These are phyloP conservation scores for Echria macrotheca DNA, from an alignment of 495 filamentous ascomycete genomes.

Conservation along the genomic window DNA sequence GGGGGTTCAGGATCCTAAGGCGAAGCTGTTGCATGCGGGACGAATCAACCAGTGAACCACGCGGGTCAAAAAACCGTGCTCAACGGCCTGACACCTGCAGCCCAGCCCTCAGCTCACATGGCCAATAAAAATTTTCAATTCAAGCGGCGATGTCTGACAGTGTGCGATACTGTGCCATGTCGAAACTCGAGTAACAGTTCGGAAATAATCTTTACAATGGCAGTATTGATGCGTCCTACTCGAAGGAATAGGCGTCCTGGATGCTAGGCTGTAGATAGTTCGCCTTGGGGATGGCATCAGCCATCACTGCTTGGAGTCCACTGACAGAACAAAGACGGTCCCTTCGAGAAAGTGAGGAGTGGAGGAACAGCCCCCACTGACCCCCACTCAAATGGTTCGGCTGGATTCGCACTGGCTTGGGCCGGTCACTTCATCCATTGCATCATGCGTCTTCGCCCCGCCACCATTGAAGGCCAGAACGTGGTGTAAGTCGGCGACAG, in stretches of 20 bases:
- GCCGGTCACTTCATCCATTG: slow-evolving; percentile 16
- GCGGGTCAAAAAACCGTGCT: slow-evolving; percentile 7
- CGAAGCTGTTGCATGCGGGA: slow-evolving; percentile 13
- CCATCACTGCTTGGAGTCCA: too few species aligned
- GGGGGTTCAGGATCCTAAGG: not conserved
- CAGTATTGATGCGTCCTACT: too few species aligned
- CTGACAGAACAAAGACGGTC: too few species aligned
- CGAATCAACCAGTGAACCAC: slow-evolving; percentile 13
- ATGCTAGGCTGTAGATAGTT: too few species aligned
- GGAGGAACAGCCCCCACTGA: too few species aligned
- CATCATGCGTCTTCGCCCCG: slow-evolving; percentile 19
- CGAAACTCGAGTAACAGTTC: too few species aligned
- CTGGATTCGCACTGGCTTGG: slow-evolving; percentile 23
- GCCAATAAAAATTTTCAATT: slow-evolving; percentile 19
- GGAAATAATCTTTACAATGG: too few species aligned
- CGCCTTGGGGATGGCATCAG: too few species aligned
- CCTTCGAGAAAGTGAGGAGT: too few species aligned
- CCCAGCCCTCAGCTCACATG: slow-evolving; percentile 23
- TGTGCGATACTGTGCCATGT: slow-evolving; percentile 13
- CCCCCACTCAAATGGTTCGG: not conserved
- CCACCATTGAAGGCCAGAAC: slow-evolving; percentile 11
- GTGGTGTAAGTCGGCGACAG: slow-evolving; percentile 2
- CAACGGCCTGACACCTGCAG: slow-evolving; percentile 7
- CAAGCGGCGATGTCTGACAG: slow-evolving; percentile 18
- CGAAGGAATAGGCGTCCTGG: too few species aligned